Percentiles rank a stretch among this genome's conserved stretches.
Evolutionary conservation across 2,329 filamentous ascomycete species (phyloP).

Genomic region (Talaromyces piceae): DNA sequence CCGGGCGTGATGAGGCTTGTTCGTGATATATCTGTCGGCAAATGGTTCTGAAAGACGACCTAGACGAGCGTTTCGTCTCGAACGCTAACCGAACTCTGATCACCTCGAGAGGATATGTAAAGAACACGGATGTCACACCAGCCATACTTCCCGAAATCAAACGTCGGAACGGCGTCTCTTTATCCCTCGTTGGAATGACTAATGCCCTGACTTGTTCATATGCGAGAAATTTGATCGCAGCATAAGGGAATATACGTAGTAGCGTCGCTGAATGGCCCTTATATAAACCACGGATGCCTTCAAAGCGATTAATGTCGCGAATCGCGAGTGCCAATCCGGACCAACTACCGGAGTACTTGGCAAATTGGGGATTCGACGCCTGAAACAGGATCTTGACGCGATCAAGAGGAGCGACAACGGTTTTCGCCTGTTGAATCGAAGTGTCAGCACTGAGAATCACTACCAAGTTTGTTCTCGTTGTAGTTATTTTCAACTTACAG

Average conservation of each 20-base stretch:
- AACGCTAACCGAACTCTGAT: constrained; percentile 89
- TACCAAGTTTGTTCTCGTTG: neutral
- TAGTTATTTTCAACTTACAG: constrained; percentile 50
- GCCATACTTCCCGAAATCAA: constrained; percentile 39
- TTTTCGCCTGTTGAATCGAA: constrained; percentile 64
- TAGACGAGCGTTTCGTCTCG: constrained; percentile 71
- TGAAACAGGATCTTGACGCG: constrained; percentile 99
- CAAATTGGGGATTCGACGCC: constrained; percentile 85
- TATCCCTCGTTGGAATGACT: constrained; percentile 61
- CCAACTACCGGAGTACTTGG: constrained; percentile 88
- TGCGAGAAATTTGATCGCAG: constrained; percentile 93
- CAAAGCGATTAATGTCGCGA: constrained; percentile 68
- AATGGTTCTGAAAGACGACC: constrained; percentile 65
- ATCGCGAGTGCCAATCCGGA: constrained; percentile 75
- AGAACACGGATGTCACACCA: constrained; percentile 86
- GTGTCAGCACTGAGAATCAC: neutral
- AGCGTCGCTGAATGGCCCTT: constrained; percentile 92
- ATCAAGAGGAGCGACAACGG: constrained; percentile 88
- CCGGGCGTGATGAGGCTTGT: constrained; percentile 40
- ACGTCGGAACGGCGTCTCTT: constrained; percentile 75
- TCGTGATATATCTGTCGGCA: constrained; percentile 84
- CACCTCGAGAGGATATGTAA: constrained; percentile 91
- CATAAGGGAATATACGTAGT: constrained; percentile 92
- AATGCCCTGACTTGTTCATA: constrained; percentile 89
- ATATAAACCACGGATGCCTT: constrained; percentile 72